Conservation (phyloP, 345 rosid genomes). For the Hibiscus mutabilis region DNA sequence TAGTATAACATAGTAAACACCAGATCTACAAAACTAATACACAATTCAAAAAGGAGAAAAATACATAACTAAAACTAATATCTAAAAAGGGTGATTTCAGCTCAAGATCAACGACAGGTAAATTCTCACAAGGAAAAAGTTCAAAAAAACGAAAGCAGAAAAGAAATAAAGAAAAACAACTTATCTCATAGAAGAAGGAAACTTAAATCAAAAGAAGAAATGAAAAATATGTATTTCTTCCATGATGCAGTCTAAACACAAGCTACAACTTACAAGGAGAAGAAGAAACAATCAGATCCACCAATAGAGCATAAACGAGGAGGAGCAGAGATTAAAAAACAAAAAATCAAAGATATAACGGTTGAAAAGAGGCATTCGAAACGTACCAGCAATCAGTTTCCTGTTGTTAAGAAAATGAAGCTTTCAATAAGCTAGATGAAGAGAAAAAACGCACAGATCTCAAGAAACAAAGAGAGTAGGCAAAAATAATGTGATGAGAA, state of each 20-base stretch:
- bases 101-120: neutral
- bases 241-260: neutral
- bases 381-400: slow-evolving; percentile 30
- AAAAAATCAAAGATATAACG: slow-evolving; percentile 12
- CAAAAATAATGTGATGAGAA: neutral
- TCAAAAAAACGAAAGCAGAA: neutral
- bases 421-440: slow-evolving; percentile 4
- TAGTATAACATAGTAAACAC: neutral
- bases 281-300: slow-evolving; percentile 15
- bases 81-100: neutral
- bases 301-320: neutral
- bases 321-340: slow-evolving; percentile 1
- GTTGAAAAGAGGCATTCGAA: slow-evolving; percentile 13
- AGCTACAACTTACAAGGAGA: neutral
- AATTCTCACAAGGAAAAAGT: neutral
- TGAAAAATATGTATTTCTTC: neutral
- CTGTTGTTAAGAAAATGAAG: slow-evolving; percentile 6
- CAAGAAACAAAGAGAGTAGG: slow-evolving; percentile 14
- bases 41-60: neutral
- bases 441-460: slow-evolving; percentile 29
- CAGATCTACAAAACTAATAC: slow-evolving; percentile 6
- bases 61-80: neutral
- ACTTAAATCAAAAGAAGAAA: neutral
- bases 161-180: neutral
- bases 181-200: neutral